These are phyloP conservation scores for Populus davidiana DNA, from an alignment of 345 rosid species.

Conservation along the genomic window DNA sequence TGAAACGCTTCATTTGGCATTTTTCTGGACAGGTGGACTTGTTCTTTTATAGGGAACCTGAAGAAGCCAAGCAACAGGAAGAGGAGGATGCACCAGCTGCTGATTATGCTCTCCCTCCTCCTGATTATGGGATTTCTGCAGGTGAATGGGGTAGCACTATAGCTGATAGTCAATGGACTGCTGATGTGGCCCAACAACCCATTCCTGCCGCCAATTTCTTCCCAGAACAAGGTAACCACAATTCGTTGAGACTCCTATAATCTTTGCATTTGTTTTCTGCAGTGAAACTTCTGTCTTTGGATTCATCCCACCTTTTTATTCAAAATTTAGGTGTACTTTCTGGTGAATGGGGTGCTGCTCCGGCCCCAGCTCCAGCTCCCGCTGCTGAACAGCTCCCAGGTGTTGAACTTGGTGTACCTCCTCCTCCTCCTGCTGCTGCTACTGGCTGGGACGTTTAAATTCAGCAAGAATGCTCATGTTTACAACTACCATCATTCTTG, in stretches of 20 bases:
- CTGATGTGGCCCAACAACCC: conserved; percentile 50
- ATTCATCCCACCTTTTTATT: not conserved
- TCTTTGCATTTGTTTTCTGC: not conserved
- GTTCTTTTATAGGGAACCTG: conserved; percentile 28
- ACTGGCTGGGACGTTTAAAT: conserved; percentile 43
- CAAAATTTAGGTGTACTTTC: conserved; percentile 1
- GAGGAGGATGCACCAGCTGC: conserved; percentile 29
- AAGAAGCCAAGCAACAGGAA: conserved; percentile 31
- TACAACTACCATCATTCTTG: not conserved
- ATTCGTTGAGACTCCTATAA: not conserved
- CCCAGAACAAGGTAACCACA: conserved; percentile 31
- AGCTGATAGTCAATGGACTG: conserved; percentile 57
- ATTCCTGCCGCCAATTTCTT: conserved; percentile 44
- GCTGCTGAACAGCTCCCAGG: conserved; percentile 8
- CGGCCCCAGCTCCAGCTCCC: conserved; percentile 4
- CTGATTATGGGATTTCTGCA: conserved; percentile 34
- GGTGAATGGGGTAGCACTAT: conserved; percentile 55
- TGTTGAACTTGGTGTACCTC: conserved; percentile 3
- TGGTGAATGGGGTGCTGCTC: conserved; percentile 45
- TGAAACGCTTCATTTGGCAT: not conserved
- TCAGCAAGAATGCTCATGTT: conserved; percentile 9
- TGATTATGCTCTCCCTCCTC: conserved; percentile 25
- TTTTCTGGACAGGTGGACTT: conserved; percentile 22
- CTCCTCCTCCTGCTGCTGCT: not conserved
- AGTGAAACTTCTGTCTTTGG: not conserved